phyloP scores from a whole-genome alignment of 2,329 filamentous ascomycete species.

The Claviceps sp. region DNA sequence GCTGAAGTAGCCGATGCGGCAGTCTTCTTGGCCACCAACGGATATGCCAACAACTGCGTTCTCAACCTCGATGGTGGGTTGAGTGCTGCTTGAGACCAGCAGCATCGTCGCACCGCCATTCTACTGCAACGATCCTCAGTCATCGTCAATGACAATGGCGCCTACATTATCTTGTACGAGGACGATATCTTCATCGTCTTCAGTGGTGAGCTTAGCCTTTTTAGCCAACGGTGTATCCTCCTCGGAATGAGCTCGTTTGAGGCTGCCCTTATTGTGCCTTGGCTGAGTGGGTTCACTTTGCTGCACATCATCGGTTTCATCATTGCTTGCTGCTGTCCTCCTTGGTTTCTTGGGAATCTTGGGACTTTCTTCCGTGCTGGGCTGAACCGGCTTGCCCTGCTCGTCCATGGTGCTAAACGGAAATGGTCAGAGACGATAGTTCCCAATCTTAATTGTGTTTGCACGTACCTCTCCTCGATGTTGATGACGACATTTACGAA shows the following conservation, averaged over 20 bases:
- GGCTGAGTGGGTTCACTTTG: conserved; percentile 31
- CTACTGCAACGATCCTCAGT: conserved; percentile 18
- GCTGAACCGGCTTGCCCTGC: conserved; percentile 42
- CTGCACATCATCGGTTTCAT: conserved; percentile 22
- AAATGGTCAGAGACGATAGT: conserved; percentile 13
- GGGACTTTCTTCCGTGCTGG: conserved; percentile 28
- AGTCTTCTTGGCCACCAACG: conserved; percentile 61
- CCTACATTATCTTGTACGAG: conserved; percentile 42
- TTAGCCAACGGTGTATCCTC: conserved; percentile 30
- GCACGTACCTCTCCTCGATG: conserved; percentile 46
- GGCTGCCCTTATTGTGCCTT: conserved; percentile 17
- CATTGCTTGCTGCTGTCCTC: conserved; percentile 24
- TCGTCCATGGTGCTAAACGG: conserved; percentile 26
- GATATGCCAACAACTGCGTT: conserved; percentile 77
- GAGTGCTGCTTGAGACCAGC: conserved; percentile 43
- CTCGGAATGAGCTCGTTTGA: conserved; percentile 35
- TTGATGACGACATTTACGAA: conserved; percentile 71
- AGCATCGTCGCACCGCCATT: background rate
- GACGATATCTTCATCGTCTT: conserved; percentile 24
- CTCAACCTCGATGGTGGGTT: conserved; percentile 78
- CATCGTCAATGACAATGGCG: conserved; percentile 55
- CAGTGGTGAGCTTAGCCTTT: conserved; percentile 30
- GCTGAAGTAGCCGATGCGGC: conserved; percentile 71
- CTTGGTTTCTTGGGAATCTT: conserved; percentile 42
- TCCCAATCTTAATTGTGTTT: background rate